Evolutionary conservation across 2,329 filamentous ascomycete species (phyloP).

Genomic region (Colletotrichum karsti): DNA sequence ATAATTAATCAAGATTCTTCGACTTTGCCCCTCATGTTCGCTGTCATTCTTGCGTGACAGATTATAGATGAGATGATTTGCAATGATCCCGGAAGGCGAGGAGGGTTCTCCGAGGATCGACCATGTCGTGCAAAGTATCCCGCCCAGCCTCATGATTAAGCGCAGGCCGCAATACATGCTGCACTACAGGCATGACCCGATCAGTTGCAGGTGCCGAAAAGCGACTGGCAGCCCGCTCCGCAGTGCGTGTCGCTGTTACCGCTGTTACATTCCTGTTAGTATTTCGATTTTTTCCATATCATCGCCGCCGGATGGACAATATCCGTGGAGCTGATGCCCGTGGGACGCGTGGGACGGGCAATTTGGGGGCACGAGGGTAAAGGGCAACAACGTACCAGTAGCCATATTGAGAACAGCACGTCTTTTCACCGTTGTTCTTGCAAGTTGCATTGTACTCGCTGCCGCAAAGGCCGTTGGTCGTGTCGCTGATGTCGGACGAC

Average conservation of each 20-base stretch:
- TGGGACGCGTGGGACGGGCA: background rate
- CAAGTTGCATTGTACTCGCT: constrained; percentile 40
- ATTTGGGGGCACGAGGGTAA: background rate
- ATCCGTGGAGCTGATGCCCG: constrained; percentile 3
- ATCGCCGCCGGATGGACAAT: background rate
- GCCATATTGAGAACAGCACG: constrained; percentile 46
- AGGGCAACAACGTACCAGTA: constrained; percentile 40
- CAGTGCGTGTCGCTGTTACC: constrained; percentile 39
- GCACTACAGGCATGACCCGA: background rate
- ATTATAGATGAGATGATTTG: background rate
- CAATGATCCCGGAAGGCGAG: background rate
- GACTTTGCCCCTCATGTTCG: constrained; percentile 3
- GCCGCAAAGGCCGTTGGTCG: constrained; percentile 48
- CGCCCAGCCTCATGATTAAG: background rate
- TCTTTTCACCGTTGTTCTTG: constrained; percentile 39
- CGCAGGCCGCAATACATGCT: constrained; percentile 6
- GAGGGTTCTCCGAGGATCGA: background rate
- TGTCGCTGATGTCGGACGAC: constrained; percentile 34
- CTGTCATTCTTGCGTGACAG: constrained; percentile 13
- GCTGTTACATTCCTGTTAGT: constrained; percentile 31
- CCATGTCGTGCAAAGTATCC: constrained; percentile 5
- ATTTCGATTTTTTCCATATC: background rate
- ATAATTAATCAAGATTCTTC: background rate
- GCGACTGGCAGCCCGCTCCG: constrained; percentile 42
- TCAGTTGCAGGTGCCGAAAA: constrained; percentile 42